These are phyloP conservation scores for Geotrichum australiense DNA, from an alignment of 1,139 yeast genomes.

Conservation along the genomic window DNA sequence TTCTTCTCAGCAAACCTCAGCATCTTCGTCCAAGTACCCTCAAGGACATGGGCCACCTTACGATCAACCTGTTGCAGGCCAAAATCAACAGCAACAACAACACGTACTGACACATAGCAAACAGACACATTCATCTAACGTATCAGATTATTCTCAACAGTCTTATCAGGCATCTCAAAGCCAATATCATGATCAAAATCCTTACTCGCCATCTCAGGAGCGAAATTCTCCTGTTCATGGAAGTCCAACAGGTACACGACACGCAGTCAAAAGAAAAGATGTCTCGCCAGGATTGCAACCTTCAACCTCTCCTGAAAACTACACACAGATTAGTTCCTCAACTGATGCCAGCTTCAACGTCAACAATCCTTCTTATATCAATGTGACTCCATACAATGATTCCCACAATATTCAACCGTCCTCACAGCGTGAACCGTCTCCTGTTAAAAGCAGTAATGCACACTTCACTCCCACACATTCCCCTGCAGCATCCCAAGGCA, in stretches of 20 bases:
- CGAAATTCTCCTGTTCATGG: constrained; percentile 4
- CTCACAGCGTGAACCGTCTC: constrained; percentile 3
- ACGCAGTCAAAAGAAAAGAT: constrained; percentile 18
- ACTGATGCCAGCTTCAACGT: constrained; percentile 16
- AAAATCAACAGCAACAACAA: constrained; percentile 9
- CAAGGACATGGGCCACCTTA: too few species aligned
- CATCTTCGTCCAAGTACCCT: too few species aligned
- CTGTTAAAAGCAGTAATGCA: neutral
- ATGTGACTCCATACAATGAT: constrained; percentile 9
- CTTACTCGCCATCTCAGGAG: too few species aligned
- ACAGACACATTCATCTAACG: neutral
- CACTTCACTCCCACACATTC: constrained; percentile 8
- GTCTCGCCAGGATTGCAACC: constrained; percentile 9
- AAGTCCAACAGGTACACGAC: constrained; percentile 6
- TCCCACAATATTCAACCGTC: constrained; percentile 5
- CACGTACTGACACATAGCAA: constrained; percentile 1
- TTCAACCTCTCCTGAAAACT: constrained; percentile 1
- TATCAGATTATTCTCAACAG: neutral
- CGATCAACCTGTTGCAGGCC: too few species aligned
- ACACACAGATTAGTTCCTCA: too few species aligned
- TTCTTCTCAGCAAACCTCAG: too few species aligned
- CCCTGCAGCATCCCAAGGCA: constrained; percentile 7
- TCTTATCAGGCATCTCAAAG: neutral
- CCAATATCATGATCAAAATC: neutral
- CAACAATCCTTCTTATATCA: constrained; percentile 1